Percentiles rank a stretch among this genome's conserved stretches.
Evolutionary conservation across 1,139 yeast genomes (phyloP).

Genomic region (Geotrichum bryndzae): DNA sequence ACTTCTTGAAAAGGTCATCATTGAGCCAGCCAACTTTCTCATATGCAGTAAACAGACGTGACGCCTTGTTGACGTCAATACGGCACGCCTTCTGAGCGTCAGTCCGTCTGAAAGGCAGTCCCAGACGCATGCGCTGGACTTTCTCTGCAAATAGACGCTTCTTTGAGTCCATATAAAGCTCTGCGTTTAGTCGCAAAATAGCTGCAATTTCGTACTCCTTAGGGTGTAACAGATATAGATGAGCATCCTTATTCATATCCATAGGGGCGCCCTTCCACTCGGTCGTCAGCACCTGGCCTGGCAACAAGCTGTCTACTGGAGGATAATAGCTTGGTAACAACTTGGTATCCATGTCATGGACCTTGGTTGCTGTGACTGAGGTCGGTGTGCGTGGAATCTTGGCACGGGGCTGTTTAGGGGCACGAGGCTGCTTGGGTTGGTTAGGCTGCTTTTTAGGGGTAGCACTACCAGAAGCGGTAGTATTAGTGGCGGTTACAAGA

Average conservation of each 20-base stretch:
- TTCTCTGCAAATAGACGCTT: slow-evolving; percentile 84
- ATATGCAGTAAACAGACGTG: slow-evolving; percentile 84
- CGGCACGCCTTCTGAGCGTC: slow-evolving; percentile 97
- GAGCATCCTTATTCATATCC: slow-evolving; percentile 78
- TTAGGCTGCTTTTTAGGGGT: not conserved
- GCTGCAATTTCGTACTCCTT: slow-evolving; percentile 88
- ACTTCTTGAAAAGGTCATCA: slow-evolving; percentile 62
- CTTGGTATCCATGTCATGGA: slow-evolving; percentile 39
- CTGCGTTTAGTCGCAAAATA: slow-evolving; percentile 79
- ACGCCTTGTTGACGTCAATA: slow-evolving; percentile 94
- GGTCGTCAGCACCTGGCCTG: slow-evolving; percentile 69
- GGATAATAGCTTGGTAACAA: slow-evolving; percentile 70
- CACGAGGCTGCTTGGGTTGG: not conserved
- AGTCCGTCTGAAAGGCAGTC: slow-evolving; percentile 87
- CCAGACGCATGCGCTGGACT: slow-evolving; percentile 65
- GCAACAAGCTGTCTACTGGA: slow-evolving; percentile 53
- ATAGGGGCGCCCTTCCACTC: slow-evolving; percentile 99
- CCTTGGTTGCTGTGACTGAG: slow-evolving; percentile 25
- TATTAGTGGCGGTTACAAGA: not conserved
- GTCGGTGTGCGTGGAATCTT: slow-evolving; percentile 4
- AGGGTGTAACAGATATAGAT: slow-evolving; percentile 68
- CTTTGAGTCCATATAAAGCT: slow-evolving; percentile 85
- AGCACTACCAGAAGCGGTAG: not conserved
- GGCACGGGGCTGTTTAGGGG: slow-evolving; percentile 5
- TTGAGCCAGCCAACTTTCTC: slow-evolving; percentile 95